phyloP scores from a whole-genome alignment of 2,329 filamentous ascomycete genomes.

The Neurospora sp. region DNA sequence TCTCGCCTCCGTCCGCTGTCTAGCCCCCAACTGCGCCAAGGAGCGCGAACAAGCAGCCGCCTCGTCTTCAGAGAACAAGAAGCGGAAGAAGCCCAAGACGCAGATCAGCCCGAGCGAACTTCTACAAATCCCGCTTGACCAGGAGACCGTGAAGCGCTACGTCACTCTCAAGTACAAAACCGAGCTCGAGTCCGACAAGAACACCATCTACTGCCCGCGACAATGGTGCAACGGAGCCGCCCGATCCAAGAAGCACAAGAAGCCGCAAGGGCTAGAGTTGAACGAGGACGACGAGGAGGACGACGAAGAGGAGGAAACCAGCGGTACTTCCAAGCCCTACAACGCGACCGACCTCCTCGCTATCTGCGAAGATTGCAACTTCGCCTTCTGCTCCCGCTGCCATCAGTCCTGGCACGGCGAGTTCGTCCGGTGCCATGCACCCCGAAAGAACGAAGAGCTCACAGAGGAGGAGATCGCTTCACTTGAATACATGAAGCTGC shows the following conservation, averaged over 20 bases:
- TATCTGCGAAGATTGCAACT: constrained; percentile 80
- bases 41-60: constrained; percentile 32
- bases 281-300: constrained; percentile 35
- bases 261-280: constrained; percentile 56
- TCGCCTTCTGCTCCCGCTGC: constrained; percentile 74
- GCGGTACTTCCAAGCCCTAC: constrained; percentile 19
- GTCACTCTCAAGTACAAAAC: constrained; percentile 87
- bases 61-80: constrained; percentile 29
- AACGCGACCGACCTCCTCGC: constrained; percentile 49
- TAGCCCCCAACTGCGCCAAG: constrained; percentile 70
- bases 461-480: constrained; percentile 80
- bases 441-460: constrained; percentile 58
- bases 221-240: constrained; percentile 89
- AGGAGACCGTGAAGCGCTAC: constrained; percentile 72
- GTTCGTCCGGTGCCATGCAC: constrained; percentile 58
- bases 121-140: constrained; percentile 61
- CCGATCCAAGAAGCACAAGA: constrained; percentile 62
- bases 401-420: constrained; percentile 86
- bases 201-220: constrained; percentile 85
- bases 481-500: constrained; percentile 68
- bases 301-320: constrained; percentile 13
- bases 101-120: constrained; percentile 77
- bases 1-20: constrained; percentile 67
- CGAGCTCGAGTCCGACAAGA: constrained; percentile 82
- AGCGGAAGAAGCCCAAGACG: constrained; percentile 50